phyloP scores from a whole-genome alignment of 306 rosid genomes.

The Trifolium fragiferum region DNA sequence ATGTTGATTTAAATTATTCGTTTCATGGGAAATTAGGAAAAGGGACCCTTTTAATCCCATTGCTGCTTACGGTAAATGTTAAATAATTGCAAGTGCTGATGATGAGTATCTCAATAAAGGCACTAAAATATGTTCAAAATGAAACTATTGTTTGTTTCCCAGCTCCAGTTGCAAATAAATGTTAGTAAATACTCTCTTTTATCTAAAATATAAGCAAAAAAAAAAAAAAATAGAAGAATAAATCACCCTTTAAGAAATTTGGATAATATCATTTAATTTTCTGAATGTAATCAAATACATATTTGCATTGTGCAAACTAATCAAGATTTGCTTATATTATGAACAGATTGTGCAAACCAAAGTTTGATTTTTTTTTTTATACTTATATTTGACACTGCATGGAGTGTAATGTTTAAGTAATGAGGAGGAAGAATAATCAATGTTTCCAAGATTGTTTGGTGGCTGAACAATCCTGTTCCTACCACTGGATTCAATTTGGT shows the following conservation, averaged over 20 bases:
- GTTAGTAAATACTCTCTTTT: no score
- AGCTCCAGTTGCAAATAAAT: no score
- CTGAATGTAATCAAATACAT: neutral
- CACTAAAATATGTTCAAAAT: no score
- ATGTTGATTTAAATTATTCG: slow-evolving; percentile 2
- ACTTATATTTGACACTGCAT: neutral
- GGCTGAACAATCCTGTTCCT: neutral
- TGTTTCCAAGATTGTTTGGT: neutral
- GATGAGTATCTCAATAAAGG: no score
- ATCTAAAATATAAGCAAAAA: no score
- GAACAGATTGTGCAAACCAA: neutral
- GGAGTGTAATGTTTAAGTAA: neutral
- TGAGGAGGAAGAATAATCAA: neutral
- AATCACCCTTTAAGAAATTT: neutral
- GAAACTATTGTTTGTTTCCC: no score
- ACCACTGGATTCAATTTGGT: neutral
- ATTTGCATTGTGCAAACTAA: neutral
- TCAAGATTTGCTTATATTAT: neutral
- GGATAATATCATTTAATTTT: neutral
- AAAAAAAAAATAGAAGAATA: neutral
- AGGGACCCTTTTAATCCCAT: slow-evolving; percentile 3
- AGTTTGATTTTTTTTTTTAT: neutral
- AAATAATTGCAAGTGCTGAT: neutral
- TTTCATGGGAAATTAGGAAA: slow-evolving; percentile 4
- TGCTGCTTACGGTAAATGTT: slow-evolving; percentile 23